Evolutionary conservation across 2,329 filamentous ascomycete species (phyloP).

Genomic region (Drechslera avenae): DNA sequence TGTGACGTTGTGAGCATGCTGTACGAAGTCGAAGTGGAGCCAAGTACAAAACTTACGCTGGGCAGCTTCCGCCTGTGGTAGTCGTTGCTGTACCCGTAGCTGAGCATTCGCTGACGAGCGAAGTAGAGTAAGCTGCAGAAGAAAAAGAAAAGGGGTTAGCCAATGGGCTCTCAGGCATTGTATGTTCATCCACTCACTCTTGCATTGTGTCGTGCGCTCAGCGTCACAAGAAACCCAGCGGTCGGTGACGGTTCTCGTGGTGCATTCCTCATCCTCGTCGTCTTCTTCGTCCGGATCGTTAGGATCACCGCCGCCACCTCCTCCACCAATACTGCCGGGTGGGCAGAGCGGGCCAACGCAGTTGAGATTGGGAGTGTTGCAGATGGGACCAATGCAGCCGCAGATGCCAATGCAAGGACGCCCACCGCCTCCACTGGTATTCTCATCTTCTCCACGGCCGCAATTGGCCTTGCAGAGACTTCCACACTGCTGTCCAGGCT

Average conservation of each 20-base stretch:
- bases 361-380: too few relatives aligned
- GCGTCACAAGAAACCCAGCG: neutral
- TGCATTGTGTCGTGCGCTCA: neutral
- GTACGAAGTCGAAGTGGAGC: neutral
- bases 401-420: constrained; percentile 2
- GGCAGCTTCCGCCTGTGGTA: neutral
- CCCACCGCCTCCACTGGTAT: neutral
- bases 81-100: neutral
- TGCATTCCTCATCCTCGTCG: neutral
- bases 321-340: neutral
- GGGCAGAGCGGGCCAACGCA: neutral
- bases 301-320: neutral
- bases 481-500: neutral
- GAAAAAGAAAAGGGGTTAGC: too few relatives aligned
- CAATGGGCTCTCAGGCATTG: too few relatives aligned
- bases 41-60: neutral
- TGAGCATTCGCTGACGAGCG: neutral
- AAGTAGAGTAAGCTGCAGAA: neutral
- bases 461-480: neutral
- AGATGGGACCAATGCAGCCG: neutral
- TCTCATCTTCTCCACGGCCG: neutral
- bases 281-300: neutral
- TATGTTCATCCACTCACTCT: too few relatives aligned
- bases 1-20: neutral
- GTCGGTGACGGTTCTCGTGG: neutral